Conservation (phyloP, 306 rosid species). For the Vigna trinervia region DNA sequence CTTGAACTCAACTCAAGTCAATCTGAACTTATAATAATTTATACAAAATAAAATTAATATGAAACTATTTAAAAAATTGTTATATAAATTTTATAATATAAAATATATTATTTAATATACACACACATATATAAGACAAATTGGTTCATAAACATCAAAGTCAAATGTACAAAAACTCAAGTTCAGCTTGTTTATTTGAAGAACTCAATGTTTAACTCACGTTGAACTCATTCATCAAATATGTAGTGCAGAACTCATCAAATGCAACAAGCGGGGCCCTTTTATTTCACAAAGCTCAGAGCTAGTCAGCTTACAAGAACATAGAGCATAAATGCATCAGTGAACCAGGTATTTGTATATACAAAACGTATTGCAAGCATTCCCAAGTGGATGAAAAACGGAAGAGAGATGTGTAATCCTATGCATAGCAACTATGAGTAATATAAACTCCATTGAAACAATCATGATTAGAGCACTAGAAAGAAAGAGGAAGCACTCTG, state of each 20-base stretch:
- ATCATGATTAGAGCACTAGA: neutral
- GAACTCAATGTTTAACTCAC: no score
- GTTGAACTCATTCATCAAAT: neutral
- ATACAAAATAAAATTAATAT: no score
- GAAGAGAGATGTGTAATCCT: conserved; percentile 5
- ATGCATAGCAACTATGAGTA: neutral
- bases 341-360: neutral
- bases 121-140: no score
- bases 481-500: neutral
- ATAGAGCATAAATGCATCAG: conserved; percentile 1
- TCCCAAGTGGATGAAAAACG: neutral
- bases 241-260: conserved; percentile 11
- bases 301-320: neutral
- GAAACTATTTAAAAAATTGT: no score
- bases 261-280: neutral
- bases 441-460: neutral
- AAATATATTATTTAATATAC: no score
- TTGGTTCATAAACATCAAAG: no score
- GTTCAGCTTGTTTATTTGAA: no score
- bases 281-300: neutral
- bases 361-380: neutral
- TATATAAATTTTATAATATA: no score
- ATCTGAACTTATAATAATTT: no score
- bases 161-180: no score
- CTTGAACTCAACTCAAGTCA: no score